Evolutionary conservation across 2,329 filamentous ascomycete species (phyloP).

Genomic region (Knufia fluminis): DNA sequence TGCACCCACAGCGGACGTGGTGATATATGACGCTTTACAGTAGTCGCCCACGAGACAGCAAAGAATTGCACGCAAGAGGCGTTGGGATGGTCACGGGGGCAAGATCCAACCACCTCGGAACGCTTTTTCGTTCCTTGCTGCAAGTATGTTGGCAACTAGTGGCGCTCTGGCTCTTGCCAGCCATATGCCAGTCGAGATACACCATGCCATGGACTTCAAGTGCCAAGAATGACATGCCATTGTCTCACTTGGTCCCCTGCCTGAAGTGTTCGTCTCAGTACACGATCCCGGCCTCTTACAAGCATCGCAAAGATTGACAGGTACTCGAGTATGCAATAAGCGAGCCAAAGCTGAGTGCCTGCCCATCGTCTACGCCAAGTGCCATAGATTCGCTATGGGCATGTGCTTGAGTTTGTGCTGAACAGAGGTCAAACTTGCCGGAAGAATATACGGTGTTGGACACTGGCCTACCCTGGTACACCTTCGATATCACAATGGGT

Average conservation of each 20-base stretch:
- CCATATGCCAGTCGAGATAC: neutral
- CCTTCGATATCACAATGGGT: too few species aligned
- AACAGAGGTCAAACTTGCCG: neutral
- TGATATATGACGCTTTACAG: too few species aligned
- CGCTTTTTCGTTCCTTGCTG: neutral
- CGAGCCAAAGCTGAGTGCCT: neutral
- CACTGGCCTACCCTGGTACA: too few species aligned
- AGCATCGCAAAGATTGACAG: too few species aligned
- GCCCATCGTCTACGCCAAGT: neutral
- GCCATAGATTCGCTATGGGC: neutral
- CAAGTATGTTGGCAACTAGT: neutral
- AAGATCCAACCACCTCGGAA: too few species aligned
- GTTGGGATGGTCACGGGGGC: too few species aligned
- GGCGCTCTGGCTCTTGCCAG: neutral
- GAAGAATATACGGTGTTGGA: too few species aligned
- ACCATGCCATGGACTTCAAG: neutral
- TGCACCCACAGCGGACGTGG: too few species aligned
- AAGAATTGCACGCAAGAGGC: too few species aligned
- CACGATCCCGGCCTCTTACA: too few species aligned
- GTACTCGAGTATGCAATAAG: neutral
- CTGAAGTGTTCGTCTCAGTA: neutral
- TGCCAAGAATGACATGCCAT: neutral
- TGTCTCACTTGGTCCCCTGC: neutral
- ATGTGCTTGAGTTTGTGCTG: neutral
- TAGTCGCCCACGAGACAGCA: too few species aligned